Base-by-base conservation (phyloP, 1,284 basidiomycete genomes). In the Pseudozyma thailandica region DNA sequence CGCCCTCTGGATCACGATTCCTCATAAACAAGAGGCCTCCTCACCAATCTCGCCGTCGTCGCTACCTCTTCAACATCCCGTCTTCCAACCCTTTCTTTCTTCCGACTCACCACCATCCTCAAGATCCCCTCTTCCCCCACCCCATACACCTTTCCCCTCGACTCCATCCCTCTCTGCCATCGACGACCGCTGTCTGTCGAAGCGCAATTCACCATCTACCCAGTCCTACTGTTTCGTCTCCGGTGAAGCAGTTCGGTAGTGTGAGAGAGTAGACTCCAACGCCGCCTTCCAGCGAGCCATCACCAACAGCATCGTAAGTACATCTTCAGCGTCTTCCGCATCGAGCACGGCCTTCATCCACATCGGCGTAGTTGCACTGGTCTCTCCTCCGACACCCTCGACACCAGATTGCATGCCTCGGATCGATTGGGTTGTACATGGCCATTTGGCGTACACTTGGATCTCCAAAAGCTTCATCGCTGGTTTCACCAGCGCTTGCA, bases 101-200 rank as follows among this genome's bases (percentile, higher is more conserved):
- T 50, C 52, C 50, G 38, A 30, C 42, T 48, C 65, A 68, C 53
- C 54, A 66, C 38, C 65, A 62, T 62, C 65, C 50, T 69, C 65
- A 69, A 69, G 55, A 51, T 37, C 46, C 38, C 26, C 37, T 25
- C 18, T 37, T 47, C 48, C 50, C 50, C 43, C 26, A 47, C 51
- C 48, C 44, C 27, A 12, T 18, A 31, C 31, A 23, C 6, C 35
- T 27, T 26, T 16, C 35, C 46, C 31, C 33, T 25, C 42, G 26
- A 44, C 42, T 39, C 39, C 39, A 41, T 41, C 37, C n/a, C 47
- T 35, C 51, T 47, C 44, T 27, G 48, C 55, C 42, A 66, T 16
- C 49, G 63, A 60, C 57, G 39, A 66, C 48, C 41, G 21, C 33
- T 38, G 45, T 52, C 33, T 49, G 63, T 66, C 52, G 45, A 60